These are phyloP conservation scores for Backusella tuberculispora DNA, from an alignment of 192 early-diverging fungal species.

Conservation along the genomic window DNA sequence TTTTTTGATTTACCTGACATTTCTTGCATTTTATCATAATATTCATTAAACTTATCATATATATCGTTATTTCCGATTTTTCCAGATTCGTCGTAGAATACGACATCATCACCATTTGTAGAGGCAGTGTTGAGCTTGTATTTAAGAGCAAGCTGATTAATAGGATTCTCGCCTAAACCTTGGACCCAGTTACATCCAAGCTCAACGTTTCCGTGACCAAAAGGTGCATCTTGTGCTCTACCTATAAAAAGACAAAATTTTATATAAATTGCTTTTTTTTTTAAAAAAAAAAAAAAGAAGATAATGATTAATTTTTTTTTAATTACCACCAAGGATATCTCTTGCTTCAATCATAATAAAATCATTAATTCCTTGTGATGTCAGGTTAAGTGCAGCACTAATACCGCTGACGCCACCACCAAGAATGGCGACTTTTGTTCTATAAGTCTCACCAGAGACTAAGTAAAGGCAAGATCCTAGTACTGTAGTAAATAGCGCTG, in stretches of 20 bases:
- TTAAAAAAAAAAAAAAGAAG: background rate
- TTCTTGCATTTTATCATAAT: constrained; percentile 2
- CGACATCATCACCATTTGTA: constrained; percentile 36
- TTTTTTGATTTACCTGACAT: constrained; percentile 26
- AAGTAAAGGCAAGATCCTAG: constrained; percentile 2
- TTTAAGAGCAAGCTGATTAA: constrained; percentile 35
- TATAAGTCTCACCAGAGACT: background rate
- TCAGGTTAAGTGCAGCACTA: constrained; percentile 39
- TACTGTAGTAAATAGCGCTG: background rate
- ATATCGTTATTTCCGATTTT: constrained; percentile 21
- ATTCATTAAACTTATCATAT: constrained; percentile 26
- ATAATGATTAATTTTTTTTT: background rate
- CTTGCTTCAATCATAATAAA: constrained; percentile 46
- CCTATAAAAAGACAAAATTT: background rate
- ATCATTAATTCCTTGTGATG: constrained; percentile 33
- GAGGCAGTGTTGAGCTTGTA: constrained; percentile 26
- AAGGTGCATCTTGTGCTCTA: constrained; percentile 36
- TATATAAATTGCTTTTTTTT: background rate
- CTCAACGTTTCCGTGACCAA: constrained; percentile 38
- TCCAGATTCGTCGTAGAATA: constrained; percentile 35
- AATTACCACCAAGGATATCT: constrained; percentile 35
- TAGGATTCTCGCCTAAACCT: constrained; percentile 42
- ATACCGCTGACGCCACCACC: constrained; percentile 47
- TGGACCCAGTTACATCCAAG: constrained; percentile 47
- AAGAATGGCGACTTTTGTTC: constrained; percentile 46